These are phyloP conservation scores for Alternaria rosae DNA, from an alignment of 2,329 filamentous ascomycete species.

Conservation along the genomic window DNA sequence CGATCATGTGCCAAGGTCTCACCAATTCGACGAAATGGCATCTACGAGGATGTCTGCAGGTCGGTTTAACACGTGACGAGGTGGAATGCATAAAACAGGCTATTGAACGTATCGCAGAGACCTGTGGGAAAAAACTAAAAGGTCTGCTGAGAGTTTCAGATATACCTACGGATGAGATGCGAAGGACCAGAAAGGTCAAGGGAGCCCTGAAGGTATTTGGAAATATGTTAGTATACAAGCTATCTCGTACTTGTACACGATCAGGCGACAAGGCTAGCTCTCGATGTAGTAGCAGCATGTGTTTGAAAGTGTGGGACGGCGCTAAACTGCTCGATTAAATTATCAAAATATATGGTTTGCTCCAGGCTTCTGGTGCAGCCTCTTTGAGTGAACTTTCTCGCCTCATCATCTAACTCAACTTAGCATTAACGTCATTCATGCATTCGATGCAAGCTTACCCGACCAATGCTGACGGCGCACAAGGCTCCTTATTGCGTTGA, in stretches of 20 bases:
- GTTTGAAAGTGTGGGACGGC: too few species aligned
- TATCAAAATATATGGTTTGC: too few species aligned
- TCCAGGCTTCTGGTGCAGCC: too few species aligned
- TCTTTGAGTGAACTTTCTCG: too few species aligned
- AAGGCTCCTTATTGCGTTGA: too few species aligned
- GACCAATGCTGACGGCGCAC: too few species aligned
- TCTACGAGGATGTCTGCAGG: background rate
- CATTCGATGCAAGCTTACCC: too few species aligned
- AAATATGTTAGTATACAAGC: background rate
- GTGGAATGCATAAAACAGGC: background rate
- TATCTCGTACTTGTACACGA: background rate
- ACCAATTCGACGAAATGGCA: background rate
- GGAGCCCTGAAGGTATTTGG: background rate
- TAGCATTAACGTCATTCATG: too few species aligned
- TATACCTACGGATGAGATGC: background rate
- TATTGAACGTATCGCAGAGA: background rate
- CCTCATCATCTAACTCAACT: too few species aligned
- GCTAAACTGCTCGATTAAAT: too few species aligned
- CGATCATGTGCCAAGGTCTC: background rate
- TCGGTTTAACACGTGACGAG: background rate
- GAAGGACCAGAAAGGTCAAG: background rate
- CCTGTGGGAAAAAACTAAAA: background rate
- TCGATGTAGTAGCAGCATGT: background rate
- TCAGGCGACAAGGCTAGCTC: background rate
- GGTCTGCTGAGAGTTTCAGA: background rate